Base-by-base conservation (phyloP, 2,329 filamentous ascomycete species). In the Shiraia sp. region DNA sequence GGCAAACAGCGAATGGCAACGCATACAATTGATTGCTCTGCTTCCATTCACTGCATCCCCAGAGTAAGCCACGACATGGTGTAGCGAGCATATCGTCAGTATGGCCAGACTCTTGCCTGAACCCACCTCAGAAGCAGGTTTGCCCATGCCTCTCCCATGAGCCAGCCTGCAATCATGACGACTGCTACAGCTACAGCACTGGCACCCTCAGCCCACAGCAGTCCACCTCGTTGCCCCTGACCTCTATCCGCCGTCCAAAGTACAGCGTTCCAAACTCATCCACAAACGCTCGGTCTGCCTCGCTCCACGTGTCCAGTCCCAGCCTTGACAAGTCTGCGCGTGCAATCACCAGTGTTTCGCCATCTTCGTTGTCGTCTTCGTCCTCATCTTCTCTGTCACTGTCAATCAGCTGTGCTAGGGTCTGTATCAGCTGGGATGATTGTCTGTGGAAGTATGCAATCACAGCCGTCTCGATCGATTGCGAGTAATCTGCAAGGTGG, bases 361-460 rank as follows among this genome's bases (percentile, higher is more conserved):
- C 48, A n/a, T 49, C 54, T 4, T 52, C 53, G 13, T 59, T 53
- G 4, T 48, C 62, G 14, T 51, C 63, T 4, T 64, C 65, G 26
- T 71, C 71, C 12, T 63, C 59, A 4, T 71, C 71, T 10, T 70
- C 63, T 2, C 70, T 68, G 22, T 73, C 72, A 34, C 73, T 73
- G 40, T 82, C 78, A 5, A 88, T 79, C 3, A 88, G 70, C 47
- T 85, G 81, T 0, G 79, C 77, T 38, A 90, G 65, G 3, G 80
- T 78, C 1, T 77, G 76, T 15, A 92, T 70, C 30, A 89, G 76
- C 54, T 81, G 76, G 2, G 80, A 79, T 0, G 88, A 90, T 36
- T 90, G 75, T 1, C 87, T 81, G 68, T 91, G 88, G 67, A 92
- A 92, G 67, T 90, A 93, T 1, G 87, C 85, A 40, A 91, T 87